phyloP scores from a whole-genome alignment of 1,284 basidiomycete species.

The Tilletia caries region DNA sequence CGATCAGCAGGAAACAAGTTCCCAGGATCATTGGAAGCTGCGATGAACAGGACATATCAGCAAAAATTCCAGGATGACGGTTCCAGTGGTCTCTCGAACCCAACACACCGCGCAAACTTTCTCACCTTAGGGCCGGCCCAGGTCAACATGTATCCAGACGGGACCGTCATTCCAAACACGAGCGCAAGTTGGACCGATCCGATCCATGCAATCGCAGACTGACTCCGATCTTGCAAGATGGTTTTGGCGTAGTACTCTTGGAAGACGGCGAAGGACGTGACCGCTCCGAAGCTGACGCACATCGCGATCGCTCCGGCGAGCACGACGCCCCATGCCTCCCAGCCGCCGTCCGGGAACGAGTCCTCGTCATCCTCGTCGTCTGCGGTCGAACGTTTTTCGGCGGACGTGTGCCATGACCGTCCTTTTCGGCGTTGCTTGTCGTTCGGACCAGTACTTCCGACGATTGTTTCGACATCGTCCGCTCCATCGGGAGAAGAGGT shows the following conservation, averaged over 20 bases:
- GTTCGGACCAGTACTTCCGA: too few species aligned
- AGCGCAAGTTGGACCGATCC: background rate
- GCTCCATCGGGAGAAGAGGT: too few species aligned
- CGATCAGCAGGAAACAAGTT: background rate
- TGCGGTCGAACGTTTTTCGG: too few species aligned
- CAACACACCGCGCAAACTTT: too few species aligned
- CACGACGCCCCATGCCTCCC: slow-evolving; percentile 13
- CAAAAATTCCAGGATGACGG: background rate
- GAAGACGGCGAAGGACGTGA: slow-evolving; percentile 14
- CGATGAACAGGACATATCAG: too few species aligned
- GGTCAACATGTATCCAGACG: background rate
- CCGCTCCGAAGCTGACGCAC: background rate
- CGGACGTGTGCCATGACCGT: too few species aligned
- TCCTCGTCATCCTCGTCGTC: background rate
- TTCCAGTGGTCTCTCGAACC: background rate
- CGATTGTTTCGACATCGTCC: too few species aligned
- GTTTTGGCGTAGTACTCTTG: slow-evolving; percentile 1
- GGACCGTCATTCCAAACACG: slow-evolving; percentile 11
- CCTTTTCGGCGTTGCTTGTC: too few species aligned
- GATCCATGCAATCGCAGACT: slow-evolving; percentile 12
- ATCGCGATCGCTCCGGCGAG: slow-evolving; percentile 10
- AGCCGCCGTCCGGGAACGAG: slow-evolving; percentile 13
- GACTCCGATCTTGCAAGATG: background rate
- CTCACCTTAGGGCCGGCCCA: slow-evolving; percentile 2
- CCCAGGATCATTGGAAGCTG: background rate